Conservation (phyloP, 2,329 filamentous ascomycete species). For the Aspergillus sp. region DNA sequence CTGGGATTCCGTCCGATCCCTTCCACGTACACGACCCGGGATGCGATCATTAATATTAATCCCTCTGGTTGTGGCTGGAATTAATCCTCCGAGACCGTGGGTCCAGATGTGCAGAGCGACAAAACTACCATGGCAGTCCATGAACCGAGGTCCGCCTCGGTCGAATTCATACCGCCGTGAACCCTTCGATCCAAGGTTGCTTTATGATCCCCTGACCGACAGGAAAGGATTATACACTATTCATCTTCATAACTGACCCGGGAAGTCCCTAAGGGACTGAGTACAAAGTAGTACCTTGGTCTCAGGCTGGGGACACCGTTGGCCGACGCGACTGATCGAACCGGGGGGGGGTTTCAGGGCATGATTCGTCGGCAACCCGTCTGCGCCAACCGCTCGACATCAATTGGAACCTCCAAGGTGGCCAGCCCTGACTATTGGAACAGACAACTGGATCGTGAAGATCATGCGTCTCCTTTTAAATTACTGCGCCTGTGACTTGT, state of each 20-base stretch:
- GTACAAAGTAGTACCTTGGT: too few relatives aligned
- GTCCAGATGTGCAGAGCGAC: not conserved
- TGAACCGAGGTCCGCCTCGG: not conserved
- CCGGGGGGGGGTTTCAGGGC: not conserved
- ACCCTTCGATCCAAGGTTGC: not conserved
- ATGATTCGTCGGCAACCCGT: not conserved
- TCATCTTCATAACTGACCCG: not conserved
- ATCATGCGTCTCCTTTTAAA: conserved; percentile 6
- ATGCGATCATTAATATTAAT: too few relatives aligned
- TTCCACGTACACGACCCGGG: too few relatives aligned
- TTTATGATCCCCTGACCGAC: not conserved
- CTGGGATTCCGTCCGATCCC: too few relatives aligned
- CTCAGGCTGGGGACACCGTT: too few relatives aligned
- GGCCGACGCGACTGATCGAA: too few relatives aligned
- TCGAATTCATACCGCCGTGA: not conserved
- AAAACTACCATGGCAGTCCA: not conserved
- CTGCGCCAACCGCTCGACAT: not conserved
- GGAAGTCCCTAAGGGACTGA: not conserved
- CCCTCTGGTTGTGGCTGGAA: not conserved
- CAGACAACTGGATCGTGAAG: conserved; percentile 3
- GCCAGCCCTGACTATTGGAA: not conserved
- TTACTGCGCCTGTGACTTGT: conserved; percentile 3
- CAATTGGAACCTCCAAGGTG: not conserved
- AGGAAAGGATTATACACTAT: not conserved
- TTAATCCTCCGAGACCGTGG: not conserved